phyloP scores from a whole-genome alignment of 2,329 filamentous ascomycete species.

The Pseudogymnoascus sp. region DNA sequence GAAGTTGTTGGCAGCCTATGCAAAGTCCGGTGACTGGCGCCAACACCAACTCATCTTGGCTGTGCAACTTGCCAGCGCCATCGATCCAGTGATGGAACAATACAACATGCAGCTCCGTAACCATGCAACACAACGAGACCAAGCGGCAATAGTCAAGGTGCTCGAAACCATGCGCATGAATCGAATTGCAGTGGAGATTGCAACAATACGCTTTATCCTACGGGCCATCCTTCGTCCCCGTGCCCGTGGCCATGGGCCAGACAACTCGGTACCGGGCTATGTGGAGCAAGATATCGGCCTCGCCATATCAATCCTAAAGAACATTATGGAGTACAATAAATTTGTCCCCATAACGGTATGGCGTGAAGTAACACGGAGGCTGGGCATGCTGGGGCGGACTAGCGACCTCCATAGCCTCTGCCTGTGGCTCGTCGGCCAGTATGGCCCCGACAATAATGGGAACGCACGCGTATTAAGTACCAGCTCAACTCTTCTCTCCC shows the following conservation, averaged over 20 bases:
- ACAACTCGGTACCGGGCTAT: background rate
- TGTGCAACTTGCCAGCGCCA: conserved; percentile 40
- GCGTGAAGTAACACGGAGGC: conserved; percentile 51
- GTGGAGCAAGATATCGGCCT: conserved; percentile 31
- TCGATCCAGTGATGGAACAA: conserved; percentile 30
- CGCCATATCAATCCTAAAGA: conserved; percentile 40
- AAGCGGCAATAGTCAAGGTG: conserved; percentile 22
- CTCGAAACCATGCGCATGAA: conserved; percentile 43
- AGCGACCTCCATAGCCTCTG: conserved; percentile 44
- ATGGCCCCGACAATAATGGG: conserved; percentile 22
- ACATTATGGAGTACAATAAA: conserved; percentile 38
- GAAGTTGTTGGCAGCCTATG: conserved; percentile 44
- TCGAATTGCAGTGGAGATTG: conserved; percentile 34
- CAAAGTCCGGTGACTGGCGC: conserved; percentile 41
- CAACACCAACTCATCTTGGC: conserved; percentile 50
- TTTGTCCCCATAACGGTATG: conserved; percentile 40
- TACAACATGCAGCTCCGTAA: conserved; percentile 43
- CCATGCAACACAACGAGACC: conserved; percentile 29
- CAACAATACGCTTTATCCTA: conserved; percentile 39
- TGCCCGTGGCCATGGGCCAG: conserved; percentile 20
- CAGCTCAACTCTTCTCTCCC: conserved; percentile 15
- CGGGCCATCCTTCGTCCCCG: conserved; percentile 34
- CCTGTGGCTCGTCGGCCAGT: conserved; percentile 41
- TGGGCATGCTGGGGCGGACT: conserved; percentile 49
- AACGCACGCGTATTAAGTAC: background rate